Evolutionary conservation across 2,329 filamentous ascomycete species (phyloP).

Genomic region (Elsinoe necatrix): DNA sequence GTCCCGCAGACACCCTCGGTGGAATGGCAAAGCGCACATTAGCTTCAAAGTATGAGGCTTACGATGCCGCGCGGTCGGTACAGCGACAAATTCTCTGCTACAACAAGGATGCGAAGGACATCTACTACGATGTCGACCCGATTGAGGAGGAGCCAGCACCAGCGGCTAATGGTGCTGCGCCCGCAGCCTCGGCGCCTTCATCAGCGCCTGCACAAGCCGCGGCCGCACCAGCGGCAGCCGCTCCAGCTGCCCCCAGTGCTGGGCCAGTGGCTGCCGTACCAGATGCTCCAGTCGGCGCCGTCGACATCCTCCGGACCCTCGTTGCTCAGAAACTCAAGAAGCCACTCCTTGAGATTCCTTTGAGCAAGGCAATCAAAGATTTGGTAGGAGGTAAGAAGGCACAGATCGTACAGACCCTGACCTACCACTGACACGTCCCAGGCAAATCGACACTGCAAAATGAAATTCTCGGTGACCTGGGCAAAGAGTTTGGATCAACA

Average conservation of each 20-base stretch:
- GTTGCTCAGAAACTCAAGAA: slow-evolving; percentile 99
- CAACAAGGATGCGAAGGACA: slow-evolving; percentile 98
- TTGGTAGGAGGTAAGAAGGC: slow-evolving; percentile 74
- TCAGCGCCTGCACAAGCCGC: slow-evolving; percentile 47
- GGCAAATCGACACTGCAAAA: slow-evolving; percentile 98
- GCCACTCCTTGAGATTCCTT: slow-evolving; percentile 72
- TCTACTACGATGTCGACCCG: slow-evolving; percentile 97
- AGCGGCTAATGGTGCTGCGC: slow-evolving; percentile 43
- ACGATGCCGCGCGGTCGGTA: slow-evolving; percentile 92
- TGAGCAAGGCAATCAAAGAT: slow-evolving; percentile 97
- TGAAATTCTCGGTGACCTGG: slow-evolving; percentile 93
- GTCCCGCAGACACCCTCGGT: slow-evolving; percentile 90
- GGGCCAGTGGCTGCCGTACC: slow-evolving; percentile 81
- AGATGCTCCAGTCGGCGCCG: slow-evolving; percentile 77
- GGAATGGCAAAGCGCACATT: slow-evolving; percentile 96
- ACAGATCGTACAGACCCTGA: background rate
- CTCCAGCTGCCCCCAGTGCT: slow-evolving; percentile 58
- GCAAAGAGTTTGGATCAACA: slow-evolving; percentile 96
- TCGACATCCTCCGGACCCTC: slow-evolving; percentile 80
- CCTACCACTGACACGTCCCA: slow-evolving; percentile 31
- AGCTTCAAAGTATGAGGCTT: slow-evolving; percentile 95
- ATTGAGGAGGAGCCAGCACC: slow-evolving; percentile 70
- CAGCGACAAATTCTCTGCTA: slow-evolving; percentile 98
- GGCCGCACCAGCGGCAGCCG: slow-evolving; percentile 43
- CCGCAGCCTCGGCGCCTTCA: slow-evolving; percentile 36